phyloP scores from a whole-genome alignment of 1,284 basidiomycete genomes.

The Tylopilus sp. region DNA sequence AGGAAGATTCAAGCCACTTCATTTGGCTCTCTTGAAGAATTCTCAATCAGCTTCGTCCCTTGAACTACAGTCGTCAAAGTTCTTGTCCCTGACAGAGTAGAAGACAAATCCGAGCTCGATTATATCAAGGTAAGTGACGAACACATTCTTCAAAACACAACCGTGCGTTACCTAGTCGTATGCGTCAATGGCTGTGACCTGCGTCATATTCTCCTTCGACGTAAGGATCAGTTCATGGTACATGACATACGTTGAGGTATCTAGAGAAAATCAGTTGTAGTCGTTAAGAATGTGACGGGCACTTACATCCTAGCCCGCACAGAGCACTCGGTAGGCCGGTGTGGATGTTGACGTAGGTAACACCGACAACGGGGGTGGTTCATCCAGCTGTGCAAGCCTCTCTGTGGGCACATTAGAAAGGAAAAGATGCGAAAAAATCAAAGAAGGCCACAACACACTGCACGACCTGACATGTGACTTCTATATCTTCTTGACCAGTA shows the following conservation, averaged over 20 bases:
- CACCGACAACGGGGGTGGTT: slow-evolving; percentile 88
- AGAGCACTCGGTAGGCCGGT: slow-evolving; percentile 95
- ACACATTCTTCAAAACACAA: not conserved
- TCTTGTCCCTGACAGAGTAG: slow-evolving; percentile 95
- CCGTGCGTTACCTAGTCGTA: slow-evolving; percentile 83
- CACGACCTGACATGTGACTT: slow-evolving; percentile 92
- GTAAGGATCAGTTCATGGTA: slow-evolving; percentile 97
- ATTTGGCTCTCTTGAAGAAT: slow-evolving; percentile 89
- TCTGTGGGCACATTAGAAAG: slow-evolving; percentile 60
- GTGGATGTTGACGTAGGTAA: slow-evolving; percentile 95
- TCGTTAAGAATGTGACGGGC: not conserved
- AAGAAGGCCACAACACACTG: slow-evolving; percentile 66
- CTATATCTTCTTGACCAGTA: slow-evolving; percentile 99
- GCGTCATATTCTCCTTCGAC: slow-evolving; percentile 97
- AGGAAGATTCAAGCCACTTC: too few species aligned
- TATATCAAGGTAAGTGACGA: slow-evolving; percentile 44
- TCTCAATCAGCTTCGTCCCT: slow-evolving; percentile 84
- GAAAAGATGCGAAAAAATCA: slow-evolving; percentile 1
- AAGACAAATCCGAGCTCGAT: slow-evolving; percentile 95
- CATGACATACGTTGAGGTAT: slow-evolving; percentile 96
- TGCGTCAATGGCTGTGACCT: slow-evolving; percentile 94
- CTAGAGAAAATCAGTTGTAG: slow-evolving; percentile 51
- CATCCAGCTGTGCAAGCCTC: slow-evolving; percentile 91
- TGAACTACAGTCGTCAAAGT: slow-evolving; percentile 88
- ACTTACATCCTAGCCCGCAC: slow-evolving; percentile 94